Percentiles rank a stretch among this genome's conserved stretches.
These are phyloP conservation scores for Tubosaeta sp. DNA, from an alignment of 768 basidiomycete genomes.

Conservation along the genomic window DNA sequence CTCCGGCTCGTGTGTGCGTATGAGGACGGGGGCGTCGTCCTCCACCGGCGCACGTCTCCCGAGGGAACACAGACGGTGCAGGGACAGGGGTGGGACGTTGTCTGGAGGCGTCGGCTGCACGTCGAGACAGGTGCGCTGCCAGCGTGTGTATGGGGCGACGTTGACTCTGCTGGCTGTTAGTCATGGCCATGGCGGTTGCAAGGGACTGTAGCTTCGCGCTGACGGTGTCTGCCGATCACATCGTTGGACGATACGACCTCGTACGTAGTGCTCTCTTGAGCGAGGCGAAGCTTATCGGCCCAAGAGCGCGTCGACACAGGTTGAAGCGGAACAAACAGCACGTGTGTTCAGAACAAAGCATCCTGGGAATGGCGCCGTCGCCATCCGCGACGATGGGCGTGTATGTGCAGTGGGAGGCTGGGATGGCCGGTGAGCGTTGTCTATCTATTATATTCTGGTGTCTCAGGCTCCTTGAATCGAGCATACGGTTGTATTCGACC, in stretches of 20 bases:
- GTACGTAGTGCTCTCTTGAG: constrained; percentile 31
- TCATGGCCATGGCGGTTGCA: constrained; percentile 84
- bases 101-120: constrained; percentile 68
- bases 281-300: not conserved
- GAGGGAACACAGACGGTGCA: constrained; percentile 47
- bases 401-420: constrained; percentile 90
- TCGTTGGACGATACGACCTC: constrained; percentile 59
- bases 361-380: constrained; percentile 75
- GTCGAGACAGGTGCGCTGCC: constrained; percentile 60
- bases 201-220: constrained; percentile 55
- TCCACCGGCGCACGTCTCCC: constrained; percentile 48
- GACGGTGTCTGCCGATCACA: constrained; percentile 83
- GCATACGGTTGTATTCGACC: constrained; percentile 79
- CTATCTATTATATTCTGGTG: not conserved
- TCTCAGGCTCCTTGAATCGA: constrained; percentile 27
- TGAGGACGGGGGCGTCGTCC: constrained; percentile 82
- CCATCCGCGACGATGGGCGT: constrained; percentile 68
- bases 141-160: not conserved
- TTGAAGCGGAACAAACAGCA: constrained; percentile 19
- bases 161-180: constrained; percentile 32
- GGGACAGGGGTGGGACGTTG: constrained; percentile 65
- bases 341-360: constrained; percentile 59
- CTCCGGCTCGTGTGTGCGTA: constrained; percentile 72
- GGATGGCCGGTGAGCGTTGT: constrained; percentile 76
- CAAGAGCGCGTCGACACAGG: constrained; percentile 8